These are phyloP conservation scores for Diospyros lotus DNA, from an alignment of 148 eudicot species.

Conservation along the genomic window DNA sequence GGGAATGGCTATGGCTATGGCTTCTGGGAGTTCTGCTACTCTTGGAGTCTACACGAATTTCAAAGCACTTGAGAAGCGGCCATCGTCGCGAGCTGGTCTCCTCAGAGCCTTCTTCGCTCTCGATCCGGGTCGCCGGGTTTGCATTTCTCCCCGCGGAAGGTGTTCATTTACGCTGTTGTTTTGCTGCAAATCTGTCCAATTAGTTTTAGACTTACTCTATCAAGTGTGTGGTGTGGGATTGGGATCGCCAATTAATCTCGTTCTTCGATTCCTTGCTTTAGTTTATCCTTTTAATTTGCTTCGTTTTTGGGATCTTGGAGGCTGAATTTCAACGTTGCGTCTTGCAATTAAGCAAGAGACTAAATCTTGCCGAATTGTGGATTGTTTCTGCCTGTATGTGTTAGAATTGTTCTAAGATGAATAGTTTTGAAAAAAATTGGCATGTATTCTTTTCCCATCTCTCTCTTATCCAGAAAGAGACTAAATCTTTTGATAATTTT, in stretches of 20 bases:
- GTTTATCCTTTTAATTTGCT: background rate
- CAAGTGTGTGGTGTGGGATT: background rate
- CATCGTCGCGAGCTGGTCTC: conserved; percentile 25
- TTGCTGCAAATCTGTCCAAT: background rate
- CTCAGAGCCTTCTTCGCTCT: conserved; percentile 34
- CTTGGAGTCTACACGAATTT: conserved; percentile 23
- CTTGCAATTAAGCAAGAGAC: background rate
- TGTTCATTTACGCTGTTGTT: conserved; percentile 9
- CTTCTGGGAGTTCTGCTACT: conserved; percentile 43
- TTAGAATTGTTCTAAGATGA: background rate
- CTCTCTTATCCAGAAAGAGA: background rate
- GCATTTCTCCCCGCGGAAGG: conserved; percentile 42
- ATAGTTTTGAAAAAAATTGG: background rate
- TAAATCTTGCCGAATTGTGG: background rate
- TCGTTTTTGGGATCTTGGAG: background rate
- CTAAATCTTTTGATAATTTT: background rate
- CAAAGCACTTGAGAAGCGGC: conserved; percentile 38
- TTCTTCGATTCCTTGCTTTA: background rate
- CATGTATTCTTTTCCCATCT: background rate
- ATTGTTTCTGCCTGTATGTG: background rate
- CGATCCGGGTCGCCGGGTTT: conserved; percentile 33
- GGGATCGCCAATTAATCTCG: background rate
- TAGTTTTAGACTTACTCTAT: background rate
- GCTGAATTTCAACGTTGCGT: background rate
- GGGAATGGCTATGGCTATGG: conserved; percentile 72